These are phyloP conservation scores for Penicillium angulare DNA, from an alignment of 495 filamentous ascomycete species.

Conservation along the genomic window DNA sequence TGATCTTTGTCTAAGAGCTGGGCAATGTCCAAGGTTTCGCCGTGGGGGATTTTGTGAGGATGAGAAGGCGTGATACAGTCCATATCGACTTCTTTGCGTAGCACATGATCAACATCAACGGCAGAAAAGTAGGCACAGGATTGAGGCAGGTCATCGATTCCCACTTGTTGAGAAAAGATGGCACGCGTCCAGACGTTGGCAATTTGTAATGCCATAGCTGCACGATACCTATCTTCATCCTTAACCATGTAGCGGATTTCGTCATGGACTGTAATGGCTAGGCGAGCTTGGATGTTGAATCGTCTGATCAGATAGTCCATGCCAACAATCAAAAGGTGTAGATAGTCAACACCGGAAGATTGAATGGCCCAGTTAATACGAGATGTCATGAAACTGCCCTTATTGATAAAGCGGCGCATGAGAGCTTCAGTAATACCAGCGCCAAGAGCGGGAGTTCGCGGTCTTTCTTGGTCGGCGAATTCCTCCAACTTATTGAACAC, in stretches of 20 bases:
- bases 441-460: slow-evolving; percentile 89
- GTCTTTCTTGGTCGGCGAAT: slow-evolving; percentile 90
- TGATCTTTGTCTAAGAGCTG: slow-evolving; percentile 69
- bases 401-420: slow-evolving; percentile 81
- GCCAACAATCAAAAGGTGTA: slow-evolving; percentile 86
- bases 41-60: slow-evolving; percentile 71
- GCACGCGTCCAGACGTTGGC: slow-evolving; percentile 95
- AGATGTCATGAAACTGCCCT: slow-evolving; percentile 90
- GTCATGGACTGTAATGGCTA: slow-evolving; percentile 95
- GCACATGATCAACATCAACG: slow-evolving; percentile 87
- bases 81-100: slow-evolving; percentile 97
- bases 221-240: slow-evolving; percentile 80
- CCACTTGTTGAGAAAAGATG: slow-evolving; percentile 96
- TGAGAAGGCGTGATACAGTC: slow-evolving; percentile 93
- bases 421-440: slow-evolving; percentile 96
- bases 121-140: slow-evolving; percentile 93
- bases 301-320: slow-evolving; percentile 94
- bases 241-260: slow-evolving; percentile 93
- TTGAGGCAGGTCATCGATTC: slow-evolving; percentile 92
- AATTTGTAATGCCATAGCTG: slow-evolving; percentile 88
- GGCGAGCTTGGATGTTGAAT: slow-evolving; percentile 77
- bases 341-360: slow-evolving; percentile 94
- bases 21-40: slow-evolving; percentile 79
- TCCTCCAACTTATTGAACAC: slow-evolving; percentile 98
- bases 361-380: slow-evolving; percentile 99